Evolutionary conservation across 177 flowering plant species (phyloP).

Genomic region (Tripterygium wilfordii): DNA sequence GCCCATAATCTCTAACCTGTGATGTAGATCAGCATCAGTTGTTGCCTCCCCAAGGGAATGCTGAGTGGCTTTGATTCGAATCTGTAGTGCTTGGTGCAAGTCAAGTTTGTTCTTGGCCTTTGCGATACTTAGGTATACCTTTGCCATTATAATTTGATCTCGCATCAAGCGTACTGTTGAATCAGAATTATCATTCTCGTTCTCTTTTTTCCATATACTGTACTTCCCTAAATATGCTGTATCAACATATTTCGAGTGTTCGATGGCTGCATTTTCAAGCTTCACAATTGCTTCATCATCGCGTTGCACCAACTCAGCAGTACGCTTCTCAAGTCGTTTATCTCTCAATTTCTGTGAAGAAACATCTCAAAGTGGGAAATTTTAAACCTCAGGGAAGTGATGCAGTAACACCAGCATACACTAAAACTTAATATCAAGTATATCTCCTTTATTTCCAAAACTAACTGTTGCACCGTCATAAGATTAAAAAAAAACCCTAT

Average conservation of each 20-base stretch:
- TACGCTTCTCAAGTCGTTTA: slow-evolving; percentile 70
- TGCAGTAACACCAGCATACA: not conserved
- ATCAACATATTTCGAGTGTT: slow-evolving; percentile 91
- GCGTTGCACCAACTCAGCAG: slow-evolving; percentile 56
- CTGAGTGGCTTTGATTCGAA: slow-evolving; percentile 80
- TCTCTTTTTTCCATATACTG: slow-evolving; percentile 90
- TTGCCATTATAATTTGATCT: slow-evolving; percentile 93
- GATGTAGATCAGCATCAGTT: slow-evolving; percentile 79
- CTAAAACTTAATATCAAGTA: not conserved
- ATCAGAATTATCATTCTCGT: slow-evolving; percentile 88
- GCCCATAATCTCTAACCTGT: slow-evolving; percentile 38
- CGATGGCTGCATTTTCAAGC: slow-evolving; percentile 97
- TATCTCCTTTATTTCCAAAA: not conserved
- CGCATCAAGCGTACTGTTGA: slow-evolving; percentile 80
- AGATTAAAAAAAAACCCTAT: too few species aligned
- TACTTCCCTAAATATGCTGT: slow-evolving; percentile 91
- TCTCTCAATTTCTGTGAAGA: slow-evolving; percentile 80
- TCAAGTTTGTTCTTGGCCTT: slow-evolving; percentile 69
- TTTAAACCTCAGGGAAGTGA: not conserved
- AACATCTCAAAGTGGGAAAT: slow-evolving; percentile 2
- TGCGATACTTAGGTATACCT: slow-evolving; percentile 81
- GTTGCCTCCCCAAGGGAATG: slow-evolving; percentile 80
- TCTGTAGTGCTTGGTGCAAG: slow-evolving; percentile 53
- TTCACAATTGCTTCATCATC: slow-evolving; percentile 71
- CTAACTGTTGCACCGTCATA: not conserved